Percentiles rank a stretch among this genome's conserved stretches.
Conservation (phyloP, 768 basidiomycete genomes). For the Boletus insuetus region DNA sequence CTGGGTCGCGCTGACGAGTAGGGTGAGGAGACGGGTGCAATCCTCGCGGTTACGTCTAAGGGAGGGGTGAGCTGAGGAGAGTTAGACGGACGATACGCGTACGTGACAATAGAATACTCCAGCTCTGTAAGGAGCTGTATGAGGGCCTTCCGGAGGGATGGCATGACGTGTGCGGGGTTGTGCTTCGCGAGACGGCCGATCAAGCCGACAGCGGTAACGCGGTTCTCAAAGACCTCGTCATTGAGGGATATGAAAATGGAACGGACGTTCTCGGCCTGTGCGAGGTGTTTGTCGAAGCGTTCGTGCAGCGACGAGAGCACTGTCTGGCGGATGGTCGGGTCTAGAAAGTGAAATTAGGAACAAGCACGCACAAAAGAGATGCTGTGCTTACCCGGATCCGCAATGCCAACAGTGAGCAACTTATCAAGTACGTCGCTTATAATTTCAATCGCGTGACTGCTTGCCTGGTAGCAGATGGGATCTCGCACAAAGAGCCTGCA, state of each 20-base stretch:
- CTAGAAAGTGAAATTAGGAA: slow-evolving; percentile 28
- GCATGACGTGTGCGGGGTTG: slow-evolving; percentile 99
- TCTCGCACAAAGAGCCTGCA: slow-evolving; percentile 90
- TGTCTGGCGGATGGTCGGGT: slow-evolving; percentile 77
- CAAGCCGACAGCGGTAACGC: slow-evolving; percentile 83
- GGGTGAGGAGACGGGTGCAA: slow-evolving; percentile 83
- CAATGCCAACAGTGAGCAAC: slow-evolving; percentile 89
- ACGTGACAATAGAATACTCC: slow-evolving; percentile 89
- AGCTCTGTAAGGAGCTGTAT: slow-evolving; percentile 96
- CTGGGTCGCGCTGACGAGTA: slow-evolving; percentile 88
- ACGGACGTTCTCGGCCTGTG: slow-evolving; percentile 97
- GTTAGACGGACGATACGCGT: slow-evolving; percentile 36
- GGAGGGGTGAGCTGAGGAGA: background rate
- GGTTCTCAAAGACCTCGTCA: slow-evolving; percentile 93
- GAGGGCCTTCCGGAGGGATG: slow-evolving; percentile 89
- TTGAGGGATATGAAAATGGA: slow-evolving; percentile 96
- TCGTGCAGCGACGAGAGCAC: slow-evolving; percentile 87
- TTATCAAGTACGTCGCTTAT: slow-evolving; percentile 99
- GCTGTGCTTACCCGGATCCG: slow-evolving; percentile 75
- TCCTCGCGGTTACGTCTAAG: slow-evolving; percentile 84
- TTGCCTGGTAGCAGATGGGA: slow-evolving; percentile 94
- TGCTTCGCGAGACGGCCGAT: slow-evolving; percentile 93
- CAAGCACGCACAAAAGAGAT: background rate
- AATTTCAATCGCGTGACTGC: slow-evolving; percentile 93
- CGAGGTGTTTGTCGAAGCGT: slow-evolving; percentile 93